Conservation (phyloP, 2,329 filamentous ascomycete genomes). For the Cladosporium sp. region DNA sequence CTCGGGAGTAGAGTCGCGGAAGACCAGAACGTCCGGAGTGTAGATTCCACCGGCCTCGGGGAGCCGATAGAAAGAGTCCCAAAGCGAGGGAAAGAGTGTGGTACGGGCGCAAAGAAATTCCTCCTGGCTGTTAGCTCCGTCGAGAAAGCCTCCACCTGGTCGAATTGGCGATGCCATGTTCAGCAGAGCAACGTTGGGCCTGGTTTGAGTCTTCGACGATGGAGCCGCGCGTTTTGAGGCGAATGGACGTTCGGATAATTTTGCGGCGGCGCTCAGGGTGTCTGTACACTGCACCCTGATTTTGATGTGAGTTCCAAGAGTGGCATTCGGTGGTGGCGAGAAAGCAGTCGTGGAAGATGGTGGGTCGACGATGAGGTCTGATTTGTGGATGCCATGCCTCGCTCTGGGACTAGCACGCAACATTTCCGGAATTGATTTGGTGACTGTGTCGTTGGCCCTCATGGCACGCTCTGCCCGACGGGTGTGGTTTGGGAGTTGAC, state of each 20-base stretch:
- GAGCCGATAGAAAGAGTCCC: conserved; percentile 54
- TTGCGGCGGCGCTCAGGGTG: conserved; percentile 47
- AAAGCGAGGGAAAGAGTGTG: conserved; percentile 54
- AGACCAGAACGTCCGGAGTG: conserved; percentile 55
- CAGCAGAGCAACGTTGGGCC: conserved; percentile 46
- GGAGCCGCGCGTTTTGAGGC: conserved; percentile 10
- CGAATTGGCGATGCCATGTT: conserved; percentile 61
- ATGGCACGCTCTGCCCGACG: conserved; percentile 27
- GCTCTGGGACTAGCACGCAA: conserved; percentile 50
- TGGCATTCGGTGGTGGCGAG: conserved; percentile 5
- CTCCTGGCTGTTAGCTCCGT: conserved; percentile 56
- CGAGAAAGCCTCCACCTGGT: conserved; percentile 57
- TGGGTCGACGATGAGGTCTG: conserved; percentile 43
- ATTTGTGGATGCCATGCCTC: conserved; percentile 47
- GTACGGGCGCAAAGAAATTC: conserved; percentile 57
- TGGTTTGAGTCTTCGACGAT: conserved; percentile 20
- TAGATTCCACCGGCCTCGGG: conserved; percentile 53
- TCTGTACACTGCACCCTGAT: conserved; percentile 48
- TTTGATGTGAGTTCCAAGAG: conserved; percentile 22
- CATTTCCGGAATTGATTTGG: conserved; percentile 53
- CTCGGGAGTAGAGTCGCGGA: conserved; percentile 39
- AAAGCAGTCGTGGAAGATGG: neutral
- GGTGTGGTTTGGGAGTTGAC: conserved; percentile 17
- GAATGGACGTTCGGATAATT: conserved; percentile 14
- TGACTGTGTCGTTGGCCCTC: conserved; percentile 49